These are phyloP conservation scores for Metarhizium robertsii DNA, from an alignment of 2,329 filamentous ascomycete genomes.

Conservation along the genomic window DNA sequence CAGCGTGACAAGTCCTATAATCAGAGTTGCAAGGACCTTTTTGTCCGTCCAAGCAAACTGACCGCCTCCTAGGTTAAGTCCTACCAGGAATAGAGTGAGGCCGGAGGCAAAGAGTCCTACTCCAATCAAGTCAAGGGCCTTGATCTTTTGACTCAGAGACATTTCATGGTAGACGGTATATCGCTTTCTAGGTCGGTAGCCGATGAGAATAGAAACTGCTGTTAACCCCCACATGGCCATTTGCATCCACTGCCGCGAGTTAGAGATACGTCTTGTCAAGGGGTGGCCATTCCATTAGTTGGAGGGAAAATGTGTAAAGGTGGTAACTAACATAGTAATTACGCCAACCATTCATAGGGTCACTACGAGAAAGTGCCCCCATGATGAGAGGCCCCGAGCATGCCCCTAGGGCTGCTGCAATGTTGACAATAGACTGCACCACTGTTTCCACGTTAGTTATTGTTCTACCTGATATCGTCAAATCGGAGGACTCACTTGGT, in stretches of 20 bases:
- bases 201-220: not conserved
- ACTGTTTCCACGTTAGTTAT: too few species aligned
- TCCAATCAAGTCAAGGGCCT: constrained; percentile 1
- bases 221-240: not conserved
- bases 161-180: not conserved
- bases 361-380: not conserved
- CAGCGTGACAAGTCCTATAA: constrained; percentile 1
- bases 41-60: not conserved
- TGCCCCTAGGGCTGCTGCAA: not conserved
- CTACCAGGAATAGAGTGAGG: not conserved
- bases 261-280: too few species aligned
- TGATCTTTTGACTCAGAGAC: not conserved
- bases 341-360: not conserved
- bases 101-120: not conserved
- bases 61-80: too few species aligned
- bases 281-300: too few species aligned
- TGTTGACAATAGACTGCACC: not conserved
- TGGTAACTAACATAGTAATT: not conserved
- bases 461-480: too few species aligned
- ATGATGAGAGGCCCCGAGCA: not conserved
- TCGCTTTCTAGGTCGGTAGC: constrained; percentile 2
- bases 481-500: too few species aligned
- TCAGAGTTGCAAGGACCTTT: not conserved
- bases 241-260: too few species aligned
- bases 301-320: too few species aligned